phyloP scores from a whole-genome alignment of 495 filamentous ascomycete species.

The Podospora bellae-mahoneyi region DNA sequence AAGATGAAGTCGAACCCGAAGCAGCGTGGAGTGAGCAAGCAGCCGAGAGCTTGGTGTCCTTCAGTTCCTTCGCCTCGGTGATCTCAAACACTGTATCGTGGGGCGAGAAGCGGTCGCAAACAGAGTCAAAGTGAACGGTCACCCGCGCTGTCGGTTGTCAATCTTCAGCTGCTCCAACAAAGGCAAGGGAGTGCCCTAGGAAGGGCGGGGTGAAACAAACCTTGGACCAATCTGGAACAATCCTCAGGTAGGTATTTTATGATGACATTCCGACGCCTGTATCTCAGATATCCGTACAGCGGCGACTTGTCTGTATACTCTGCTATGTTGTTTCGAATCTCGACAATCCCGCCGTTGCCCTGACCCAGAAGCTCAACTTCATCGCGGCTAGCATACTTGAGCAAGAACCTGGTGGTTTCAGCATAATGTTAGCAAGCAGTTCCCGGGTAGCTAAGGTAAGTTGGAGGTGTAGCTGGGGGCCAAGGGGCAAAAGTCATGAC shows the following conservation, averaged over 20 bases:
- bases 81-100: constrained; percentile 81
- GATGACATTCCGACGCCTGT: constrained; percentile 83
- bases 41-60: constrained; percentile 80
- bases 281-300: constrained; percentile 86
- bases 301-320: constrained; percentile 79
- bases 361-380: constrained; percentile 74
- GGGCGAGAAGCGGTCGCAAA: constrained; percentile 81
- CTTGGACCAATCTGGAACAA: constrained; percentile 85
- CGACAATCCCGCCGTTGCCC: constrained; percentile 80
- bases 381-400: constrained; percentile 88
- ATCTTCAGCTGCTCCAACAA: constrained; percentile 1
- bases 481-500: not conserved
- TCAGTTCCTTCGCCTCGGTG: constrained; percentile 69
- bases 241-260: constrained; percentile 90
- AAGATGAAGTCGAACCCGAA: constrained; percentile 81
- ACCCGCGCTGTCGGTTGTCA: constrained; percentile 64
- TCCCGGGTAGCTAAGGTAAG: not conserved
- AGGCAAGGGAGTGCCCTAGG: constrained; percentile 4
- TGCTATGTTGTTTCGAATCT: constrained; percentile 73
- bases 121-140: constrained; percentile 86
- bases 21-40: constrained; percentile 89
- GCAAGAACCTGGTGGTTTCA: constrained; percentile 68
- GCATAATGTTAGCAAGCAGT: constrained; percentile 20
- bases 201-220: constrained; percentile 47
- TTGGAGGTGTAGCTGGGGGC: not conserved